Conservation (phyloP, 345 rosid genomes). For the Crucihimalaya himalaica region DNA sequence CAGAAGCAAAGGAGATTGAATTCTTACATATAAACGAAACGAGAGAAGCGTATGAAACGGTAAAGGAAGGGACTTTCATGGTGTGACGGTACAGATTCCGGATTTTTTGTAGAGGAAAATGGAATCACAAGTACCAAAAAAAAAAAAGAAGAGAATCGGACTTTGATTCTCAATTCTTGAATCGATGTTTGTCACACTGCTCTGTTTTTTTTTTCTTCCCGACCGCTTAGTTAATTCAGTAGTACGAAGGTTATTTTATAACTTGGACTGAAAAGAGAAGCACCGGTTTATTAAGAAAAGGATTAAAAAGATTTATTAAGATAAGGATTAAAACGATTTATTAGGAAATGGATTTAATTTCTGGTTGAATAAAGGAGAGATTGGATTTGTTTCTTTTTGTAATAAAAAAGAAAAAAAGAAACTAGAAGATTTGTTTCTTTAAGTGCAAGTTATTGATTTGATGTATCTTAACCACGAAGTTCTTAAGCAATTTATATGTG, state of each 20-base stretch:
- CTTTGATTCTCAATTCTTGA: constrained; percentile 10
- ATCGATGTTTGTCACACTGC: constrained; percentile 15
- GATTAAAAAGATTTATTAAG: neutral
- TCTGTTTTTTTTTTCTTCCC: neutral
- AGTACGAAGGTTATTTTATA: neutral
- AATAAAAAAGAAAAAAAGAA: no score
- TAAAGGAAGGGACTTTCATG: neutral
- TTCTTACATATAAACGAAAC: constrained; percentile 7
- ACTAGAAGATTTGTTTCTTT: no score
- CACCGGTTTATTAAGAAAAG: neutral
- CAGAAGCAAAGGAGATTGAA: constrained; percentile 1
- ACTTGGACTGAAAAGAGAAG: neutral
- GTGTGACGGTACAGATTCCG: neutral
- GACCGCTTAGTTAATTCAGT: neutral
- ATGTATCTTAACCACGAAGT: no score
- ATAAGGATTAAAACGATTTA: neutral
- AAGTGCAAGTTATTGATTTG: no score
- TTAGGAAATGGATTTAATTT: neutral
- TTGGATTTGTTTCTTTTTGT: no score
- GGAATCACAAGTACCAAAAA: neutral
- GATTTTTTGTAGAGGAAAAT: neutral
- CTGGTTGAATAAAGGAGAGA: no score
- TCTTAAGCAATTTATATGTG: no score
- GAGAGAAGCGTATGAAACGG: neutral
- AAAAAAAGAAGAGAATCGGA: neutral